Conservation (phyloP, 164 flowering plant genomes). For the Aristolochia fimbriata region DNA sequence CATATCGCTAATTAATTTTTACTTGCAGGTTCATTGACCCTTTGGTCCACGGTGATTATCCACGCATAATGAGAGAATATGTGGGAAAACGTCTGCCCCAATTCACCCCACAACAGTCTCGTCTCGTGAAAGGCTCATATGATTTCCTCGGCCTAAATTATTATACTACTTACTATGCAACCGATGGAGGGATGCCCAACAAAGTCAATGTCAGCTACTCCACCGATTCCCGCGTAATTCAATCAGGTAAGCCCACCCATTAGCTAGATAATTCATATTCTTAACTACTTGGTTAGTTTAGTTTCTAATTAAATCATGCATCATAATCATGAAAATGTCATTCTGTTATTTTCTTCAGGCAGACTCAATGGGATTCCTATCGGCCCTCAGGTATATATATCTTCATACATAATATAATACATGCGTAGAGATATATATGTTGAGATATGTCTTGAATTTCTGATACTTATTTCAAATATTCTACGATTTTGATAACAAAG, state of each 20-base stretch:
- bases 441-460: too few relatives aligned
- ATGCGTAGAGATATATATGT: too few relatives aligned
- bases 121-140: conserved; percentile 20
- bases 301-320: too few relatives aligned
- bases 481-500: too few relatives aligned
- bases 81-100: conserved; percentile 39
- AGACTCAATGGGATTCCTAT: not conserved
- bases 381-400: conserved; percentile 2
- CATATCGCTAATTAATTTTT: too few relatives aligned
- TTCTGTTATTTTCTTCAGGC: not conserved
- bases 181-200: not conserved
- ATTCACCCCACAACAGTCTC: conserved; percentile 32
- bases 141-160: conserved; percentile 38
- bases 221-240: conserved; percentile 12
- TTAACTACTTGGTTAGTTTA: not conserved
- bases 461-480: too few relatives aligned
- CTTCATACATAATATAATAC: too few relatives aligned
- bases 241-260: conserved; percentile 10
- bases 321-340: too few relatives aligned
- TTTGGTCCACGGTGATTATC: conserved; percentile 40
- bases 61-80: conserved; percentile 25
- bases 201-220: conserved; percentile 7
- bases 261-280: not conserved
- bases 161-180: conserved; percentile 34
- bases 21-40: conserved; percentile 42